These are phyloP conservation scores for Ustulina deusta DNA, from an alignment of 2,329 filamentous ascomycete species.

Conservation along the genomic window DNA sequence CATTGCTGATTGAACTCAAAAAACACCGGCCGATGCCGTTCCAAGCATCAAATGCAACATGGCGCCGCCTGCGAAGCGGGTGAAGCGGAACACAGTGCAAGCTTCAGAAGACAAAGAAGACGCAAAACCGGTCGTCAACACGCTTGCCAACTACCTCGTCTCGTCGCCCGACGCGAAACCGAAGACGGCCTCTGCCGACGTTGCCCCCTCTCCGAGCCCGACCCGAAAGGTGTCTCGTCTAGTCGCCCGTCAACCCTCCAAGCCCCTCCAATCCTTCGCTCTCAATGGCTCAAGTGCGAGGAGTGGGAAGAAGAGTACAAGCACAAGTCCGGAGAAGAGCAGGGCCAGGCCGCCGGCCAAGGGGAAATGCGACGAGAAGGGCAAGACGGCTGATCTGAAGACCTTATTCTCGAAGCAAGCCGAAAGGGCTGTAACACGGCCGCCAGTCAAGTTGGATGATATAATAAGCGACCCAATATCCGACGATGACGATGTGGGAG, in stretches of 20 bases:
- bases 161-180: conserved; percentile 63
- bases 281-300: conserved; percentile 43
- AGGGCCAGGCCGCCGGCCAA: conserved; percentile 48
- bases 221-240: conserved; percentile 43
- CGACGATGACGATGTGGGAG: conserved; percentile 68
- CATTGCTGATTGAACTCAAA: conserved; percentile 3
- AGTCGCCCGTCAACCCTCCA: conserved; percentile 40
- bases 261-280: conserved; percentile 46
- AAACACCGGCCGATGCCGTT: conserved; percentile 44
- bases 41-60: conserved; percentile 52
- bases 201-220: conserved; percentile 45
- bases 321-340: conserved; percentile 61
- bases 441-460: conserved; percentile 58
- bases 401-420: conserved; percentile 72
- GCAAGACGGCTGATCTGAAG: conserved; percentile 67
- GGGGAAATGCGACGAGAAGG: conserved; percentile 61
- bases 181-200: conserved; percentile 46
- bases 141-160: conserved; percentile 65
- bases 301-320: conserved; percentile 54
- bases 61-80: conserved; percentile 70
- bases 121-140: conserved; percentile 56
- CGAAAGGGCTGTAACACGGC: conserved; percentile 58
- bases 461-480: conserved; percentile 69
- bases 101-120: conserved; percentile 64
- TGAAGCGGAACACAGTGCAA: conserved; percentile 67